These are phyloP conservation scores for Celoporthe dispersa DNA, from an alignment of 2,329 filamentous ascomycete genomes.

Conservation along the genomic window DNA sequence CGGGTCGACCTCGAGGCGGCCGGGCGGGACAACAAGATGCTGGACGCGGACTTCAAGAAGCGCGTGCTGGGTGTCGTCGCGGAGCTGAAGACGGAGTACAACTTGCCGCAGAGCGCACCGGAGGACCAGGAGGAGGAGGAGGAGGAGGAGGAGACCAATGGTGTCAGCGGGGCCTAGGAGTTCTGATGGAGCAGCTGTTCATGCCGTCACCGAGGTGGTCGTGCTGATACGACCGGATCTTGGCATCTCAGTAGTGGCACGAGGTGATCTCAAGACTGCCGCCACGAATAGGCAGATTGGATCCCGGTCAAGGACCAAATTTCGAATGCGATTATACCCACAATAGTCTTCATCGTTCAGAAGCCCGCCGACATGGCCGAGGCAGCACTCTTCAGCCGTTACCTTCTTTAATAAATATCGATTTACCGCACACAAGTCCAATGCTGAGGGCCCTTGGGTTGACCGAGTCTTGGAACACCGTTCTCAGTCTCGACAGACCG, in stretches of 20 bases:
- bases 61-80: conserved; percentile 22
- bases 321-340: neutral
- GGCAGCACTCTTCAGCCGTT: neutral
- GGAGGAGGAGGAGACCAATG: conserved; percentile 14
- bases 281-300: neutral
- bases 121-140: conserved; percentile 14
- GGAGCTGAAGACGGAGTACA: conserved; percentile 23
- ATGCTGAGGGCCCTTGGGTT: neutral
- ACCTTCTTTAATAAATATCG: neutral
- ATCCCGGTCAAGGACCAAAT: too few species aligned
- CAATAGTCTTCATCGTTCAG: neutral
- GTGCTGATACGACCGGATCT: neutral
- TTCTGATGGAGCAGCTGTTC: neutral
- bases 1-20: conserved; percentile 30
- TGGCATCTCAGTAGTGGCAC: neutral
- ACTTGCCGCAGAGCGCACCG: conserved; percentile 26
- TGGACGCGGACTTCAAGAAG: conserved; percentile 26
- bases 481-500: too few species aligned
- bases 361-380: neutral
- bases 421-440: neutral
- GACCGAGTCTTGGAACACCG: neutral
- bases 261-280: neutral
- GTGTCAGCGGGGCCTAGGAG: neutral
- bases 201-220: neutral
- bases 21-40: conserved; percentile 23